phyloP scores from a whole-genome alignment of 805 yeast species.

The Brettanomyces nanus region DNA sequence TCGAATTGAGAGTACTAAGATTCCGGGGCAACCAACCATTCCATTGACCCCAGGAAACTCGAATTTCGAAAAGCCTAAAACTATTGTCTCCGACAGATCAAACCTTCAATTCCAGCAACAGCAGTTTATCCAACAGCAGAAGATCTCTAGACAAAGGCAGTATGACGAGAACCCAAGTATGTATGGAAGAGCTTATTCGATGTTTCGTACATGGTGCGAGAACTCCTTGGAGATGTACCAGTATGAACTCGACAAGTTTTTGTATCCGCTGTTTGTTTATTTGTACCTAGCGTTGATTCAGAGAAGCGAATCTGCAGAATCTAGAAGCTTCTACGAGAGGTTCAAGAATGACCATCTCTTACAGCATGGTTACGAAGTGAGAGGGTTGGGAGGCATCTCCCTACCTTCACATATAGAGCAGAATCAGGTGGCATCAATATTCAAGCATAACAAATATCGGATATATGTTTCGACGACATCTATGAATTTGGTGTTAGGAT shows the following conservation, averaged over 20 bases:
- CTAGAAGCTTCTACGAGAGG: constrained; percentile 68
- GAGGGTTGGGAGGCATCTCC: constrained; percentile 63
- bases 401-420: constrained; percentile 76
- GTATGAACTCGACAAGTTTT: constrained; percentile 74
- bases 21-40: constrained; percentile 40
- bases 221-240: constrained; percentile 84
- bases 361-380: constrained; percentile 71
- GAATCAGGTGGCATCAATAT: constrained; percentile 72
- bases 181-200: constrained; percentile 71
- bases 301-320: constrained; percentile 50
- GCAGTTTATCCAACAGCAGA: constrained; percentile 19
- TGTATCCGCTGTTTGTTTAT: constrained; percentile 92
- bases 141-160: constrained; percentile 27
- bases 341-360: constrained; percentile 66
- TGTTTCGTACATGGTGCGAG: constrained; percentile 84
- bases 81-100: constrained; percentile 28
- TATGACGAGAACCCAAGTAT: constrained; percentile 55
- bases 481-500: constrained; percentile 73
- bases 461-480: constrained; percentile 76
- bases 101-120: constrained; percentile 26
- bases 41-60: constrained; percentile 42
- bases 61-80: constrained; percentile 21
- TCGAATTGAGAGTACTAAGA: constrained; percentile 72
- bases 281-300: constrained; percentile 72
- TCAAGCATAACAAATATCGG: constrained; percentile 63